Percentiles rank a stretch among this genome's conserved stretches.
These are phyloP conservation scores for Hibiscus syriacus DNA, from an alignment of 345 rosid genomes.

Conservation along the genomic window DNA sequence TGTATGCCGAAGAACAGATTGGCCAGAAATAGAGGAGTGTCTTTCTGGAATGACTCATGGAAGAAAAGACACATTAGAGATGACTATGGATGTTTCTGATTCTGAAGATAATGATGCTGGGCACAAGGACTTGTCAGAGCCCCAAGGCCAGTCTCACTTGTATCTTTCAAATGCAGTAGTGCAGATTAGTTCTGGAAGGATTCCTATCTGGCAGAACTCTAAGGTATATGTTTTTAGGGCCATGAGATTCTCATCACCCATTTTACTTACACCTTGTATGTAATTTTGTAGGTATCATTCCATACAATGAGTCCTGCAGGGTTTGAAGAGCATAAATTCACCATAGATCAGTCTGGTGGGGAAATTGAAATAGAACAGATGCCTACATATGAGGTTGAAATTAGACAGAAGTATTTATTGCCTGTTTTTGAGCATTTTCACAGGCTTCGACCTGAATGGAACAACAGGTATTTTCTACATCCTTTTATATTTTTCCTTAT, in stretches of 20 bases:
- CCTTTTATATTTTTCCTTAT: not conserved
- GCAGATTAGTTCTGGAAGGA: too few relatives aligned
- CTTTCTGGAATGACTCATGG: slow-evolving; percentile 49
- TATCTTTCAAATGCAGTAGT: slow-evolving; percentile 94
- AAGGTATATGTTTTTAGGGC: slow-evolving; percentile 55
- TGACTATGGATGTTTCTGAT: slow-evolving; percentile 38
- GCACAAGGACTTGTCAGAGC: slow-evolving; percentile 29
- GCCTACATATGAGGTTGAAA: slow-evolving; percentile 61
- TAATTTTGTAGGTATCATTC: slow-evolving; percentile 49
- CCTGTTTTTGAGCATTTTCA: slow-evolving; percentile 79
- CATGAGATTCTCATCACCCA: not conserved
- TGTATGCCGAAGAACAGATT: slow-evolving; percentile 86
- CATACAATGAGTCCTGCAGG: slow-evolving; percentile 36
- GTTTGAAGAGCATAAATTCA: slow-evolving; percentile 22
- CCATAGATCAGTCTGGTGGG: slow-evolving; percentile 33
- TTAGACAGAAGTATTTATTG: slow-evolving; percentile 65
- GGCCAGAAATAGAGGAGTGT: slow-evolving; percentile 97
- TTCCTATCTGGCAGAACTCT: slow-evolving; percentile 77
- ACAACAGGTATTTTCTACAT: slow-evolving; percentile 44
- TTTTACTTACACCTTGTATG: slow-evolving; percentile 10
- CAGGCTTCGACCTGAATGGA: slow-evolving; percentile 43
- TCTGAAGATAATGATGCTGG: slow-evolving; percentile 42
- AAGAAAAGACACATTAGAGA: slow-evolving; percentile 34
- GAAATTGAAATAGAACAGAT: slow-evolving; percentile 75
- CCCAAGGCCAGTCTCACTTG: slow-evolving; percentile 56